Evolutionary conservation across 2,329 filamentous ascomycete genomes (phyloP), one percentile per base, ranked within the genome.

Genomic region (Chaetoscypha palmicola): DNA sequence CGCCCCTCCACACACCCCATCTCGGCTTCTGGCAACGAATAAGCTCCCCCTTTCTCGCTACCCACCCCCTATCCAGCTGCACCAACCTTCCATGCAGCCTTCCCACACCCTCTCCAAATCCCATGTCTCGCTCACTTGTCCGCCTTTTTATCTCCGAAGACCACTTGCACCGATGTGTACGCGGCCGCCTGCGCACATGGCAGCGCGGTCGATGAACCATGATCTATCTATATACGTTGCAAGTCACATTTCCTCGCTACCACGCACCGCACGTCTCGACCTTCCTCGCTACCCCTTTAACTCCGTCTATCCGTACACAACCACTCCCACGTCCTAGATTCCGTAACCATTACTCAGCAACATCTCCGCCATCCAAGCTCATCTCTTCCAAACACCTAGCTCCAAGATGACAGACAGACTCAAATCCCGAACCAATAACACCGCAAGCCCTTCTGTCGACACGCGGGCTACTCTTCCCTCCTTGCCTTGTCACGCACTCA

Each of bases 91-190:
- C 38, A 32, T 28, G 37, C 37, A 31, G 37, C 16, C 37, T 23
- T 30, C 4, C 9, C 17, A 34, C 20, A 24, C 28, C 38, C 28
- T 33, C 28, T 4, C n/a, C 12, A 23, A 9, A 41, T 3, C 30
- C 38, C 28, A 16, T 41, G 38, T 9, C 8, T 23, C 26, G 19
- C 17, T 12, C 20, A 33, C 20, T 14, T 41, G 23, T 41, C 38
- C 38, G 38, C 38, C 38, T 41, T 41, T 41, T 41, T 41, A 26
- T 41, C 28, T 41, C 28, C 38, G 38, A 14, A n/a, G n/a, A n/a
- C n/a, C n/a, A 12, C n/a, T 17, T 38, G n/a, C 14, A 22, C 19
- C 26, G 19, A 26, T 9, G 19, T 7, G n/a, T 23, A 16, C 36
- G 28, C 24, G 21, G 21, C n/a, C 24, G n/a, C 19, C 12, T 36